Evolutionary conservation across 306 rosid species (phyloP).

Genomic region (Citrullus colocynthis): DNA sequence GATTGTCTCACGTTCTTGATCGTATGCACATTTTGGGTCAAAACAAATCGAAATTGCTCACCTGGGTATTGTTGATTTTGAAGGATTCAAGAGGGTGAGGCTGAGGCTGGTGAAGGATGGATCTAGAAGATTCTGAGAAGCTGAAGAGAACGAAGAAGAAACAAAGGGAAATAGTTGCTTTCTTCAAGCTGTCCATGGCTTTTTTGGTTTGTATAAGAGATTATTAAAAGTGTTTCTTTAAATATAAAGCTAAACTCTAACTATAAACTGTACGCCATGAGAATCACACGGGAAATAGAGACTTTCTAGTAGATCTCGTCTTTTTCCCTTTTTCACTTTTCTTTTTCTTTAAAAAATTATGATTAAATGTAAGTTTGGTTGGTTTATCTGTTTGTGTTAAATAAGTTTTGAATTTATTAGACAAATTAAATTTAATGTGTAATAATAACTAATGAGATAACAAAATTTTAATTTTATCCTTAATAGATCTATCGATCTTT

Average conservation of each 20-base stretch:
- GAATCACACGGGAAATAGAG: background rate
- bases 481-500: too few relatives aligned
- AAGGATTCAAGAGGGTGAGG: conserved; percentile 32
- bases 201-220: background rate
- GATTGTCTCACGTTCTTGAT: background rate
- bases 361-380: too few relatives aligned
- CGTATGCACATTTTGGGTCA: background rate
- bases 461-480: too few relatives aligned
- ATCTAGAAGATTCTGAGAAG: conserved; percentile 25
- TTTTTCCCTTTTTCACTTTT: background rate
- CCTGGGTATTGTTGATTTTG: conserved; percentile 26
- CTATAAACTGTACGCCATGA: background rate
- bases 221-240: background rate
- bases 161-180: conserved; percentile 13
- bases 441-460: too few relatives aligned
- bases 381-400: too few relatives aligned
- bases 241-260: background rate
- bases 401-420: too few relatives aligned
- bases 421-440: too few relatives aligned
- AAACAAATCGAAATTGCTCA: background rate
- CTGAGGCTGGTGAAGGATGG: conserved; percentile 16
- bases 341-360: background rate
- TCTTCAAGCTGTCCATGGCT: background rate
- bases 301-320: background rate
- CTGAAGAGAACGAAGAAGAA: conserved; percentile 12